Percentiles rank a stretch among this genome's conserved stretches.
Conservation (phyloP, 2,329 filamentous ascomycete species). For the Thielaviopsis punctulata region DNA sequence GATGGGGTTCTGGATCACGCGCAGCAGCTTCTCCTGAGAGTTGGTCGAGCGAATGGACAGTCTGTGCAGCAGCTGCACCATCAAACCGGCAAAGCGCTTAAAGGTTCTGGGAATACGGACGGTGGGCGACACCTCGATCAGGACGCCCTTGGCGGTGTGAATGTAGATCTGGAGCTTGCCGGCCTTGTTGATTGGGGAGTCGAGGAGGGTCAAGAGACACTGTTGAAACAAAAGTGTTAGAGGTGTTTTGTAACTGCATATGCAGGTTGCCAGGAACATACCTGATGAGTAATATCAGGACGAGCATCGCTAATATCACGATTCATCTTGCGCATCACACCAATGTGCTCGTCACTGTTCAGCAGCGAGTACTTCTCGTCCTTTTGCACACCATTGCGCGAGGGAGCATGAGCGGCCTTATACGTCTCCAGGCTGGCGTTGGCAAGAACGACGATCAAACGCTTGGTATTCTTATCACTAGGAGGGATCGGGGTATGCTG, state of each 20-base stretch:
- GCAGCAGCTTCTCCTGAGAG: slow-evolving; percentile 91
- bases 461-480: slow-evolving; percentile 76
- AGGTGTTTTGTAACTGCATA: background rate
- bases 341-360: slow-evolving; percentile 98
- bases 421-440: slow-evolving; percentile 97
- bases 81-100: slow-evolving; percentile 94
- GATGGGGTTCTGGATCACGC: slow-evolving; percentile 96
- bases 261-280: slow-evolving; percentile 26
- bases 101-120: slow-evolving; percentile 96
- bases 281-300: slow-evolving; percentile 97
- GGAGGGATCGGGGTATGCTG: slow-evolving; percentile 72
- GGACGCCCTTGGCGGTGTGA: slow-evolving; percentile 87
- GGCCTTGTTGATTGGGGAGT: slow-evolving; percentile 97
- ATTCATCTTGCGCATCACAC: slow-evolving; percentile 99
- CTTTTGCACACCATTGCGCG: slow-evolving; percentile 44
- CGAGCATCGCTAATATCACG: slow-evolving; percentile 94
- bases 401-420: slow-evolving; percentile 65
- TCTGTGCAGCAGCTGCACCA: slow-evolving; percentile 93
- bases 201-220: slow-evolving; percentile 92
- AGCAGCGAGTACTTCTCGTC: slow-evolving; percentile 95
- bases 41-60: slow-evolving; percentile 92
- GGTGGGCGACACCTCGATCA: slow-evolving; percentile 96
- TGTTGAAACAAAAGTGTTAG: slow-evolving; percentile 23
- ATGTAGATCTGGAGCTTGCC: slow-evolving; percentile 97
- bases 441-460: slow-evolving; percentile 87